phyloP scores from a whole-genome alignment of 2,329 filamentous ascomycete genomes.

The Achaetomium macrosporum region DNA sequence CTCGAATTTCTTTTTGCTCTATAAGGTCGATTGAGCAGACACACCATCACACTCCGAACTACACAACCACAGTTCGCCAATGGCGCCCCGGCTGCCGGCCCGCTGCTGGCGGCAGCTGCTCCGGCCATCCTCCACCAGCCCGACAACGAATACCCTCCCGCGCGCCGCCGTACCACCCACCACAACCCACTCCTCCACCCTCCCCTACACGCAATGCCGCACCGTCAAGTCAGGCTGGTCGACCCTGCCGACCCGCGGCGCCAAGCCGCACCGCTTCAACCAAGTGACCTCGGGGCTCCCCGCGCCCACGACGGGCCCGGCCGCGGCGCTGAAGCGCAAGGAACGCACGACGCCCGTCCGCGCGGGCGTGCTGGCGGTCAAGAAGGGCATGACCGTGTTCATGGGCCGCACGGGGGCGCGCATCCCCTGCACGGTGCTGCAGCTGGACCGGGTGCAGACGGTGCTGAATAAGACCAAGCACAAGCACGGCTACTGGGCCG shows the following conservation, averaged over 20 bases:
- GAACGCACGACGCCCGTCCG: constrained; percentile 58
- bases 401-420: constrained; percentile 75
- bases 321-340: constrained; percentile 54
- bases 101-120: constrained; percentile 29
- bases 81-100: constrained; percentile 32
- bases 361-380: constrained; percentile 76
- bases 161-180: constrained; percentile 24
- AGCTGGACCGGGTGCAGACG: constrained; percentile 89
- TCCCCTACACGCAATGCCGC: constrained; percentile 34
- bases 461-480: constrained; percentile 76
- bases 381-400: constrained; percentile 93
- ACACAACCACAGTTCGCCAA: constrained; percentile 11
- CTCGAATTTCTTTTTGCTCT: neutral
- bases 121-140: constrained; percentile 2
- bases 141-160: constrained; percentile 8
- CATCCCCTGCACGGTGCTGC: constrained; percentile 83
- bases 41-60: neutral
- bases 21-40: neutral
- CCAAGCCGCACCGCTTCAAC: constrained; percentile 56
- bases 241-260: constrained; percentile 39
- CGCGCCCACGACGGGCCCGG: constrained; percentile 50
- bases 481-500: constrained; percentile 85
- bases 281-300: constrained; percentile 52
- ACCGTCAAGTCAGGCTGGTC: constrained; percentile 57
- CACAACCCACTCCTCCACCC: constrained; percentile 24